These are phyloP conservation scores for Talaromyces rugulosus DNA, from an alignment of 2,329 filamentous ascomycete species.

Conservation along the genomic window DNA sequence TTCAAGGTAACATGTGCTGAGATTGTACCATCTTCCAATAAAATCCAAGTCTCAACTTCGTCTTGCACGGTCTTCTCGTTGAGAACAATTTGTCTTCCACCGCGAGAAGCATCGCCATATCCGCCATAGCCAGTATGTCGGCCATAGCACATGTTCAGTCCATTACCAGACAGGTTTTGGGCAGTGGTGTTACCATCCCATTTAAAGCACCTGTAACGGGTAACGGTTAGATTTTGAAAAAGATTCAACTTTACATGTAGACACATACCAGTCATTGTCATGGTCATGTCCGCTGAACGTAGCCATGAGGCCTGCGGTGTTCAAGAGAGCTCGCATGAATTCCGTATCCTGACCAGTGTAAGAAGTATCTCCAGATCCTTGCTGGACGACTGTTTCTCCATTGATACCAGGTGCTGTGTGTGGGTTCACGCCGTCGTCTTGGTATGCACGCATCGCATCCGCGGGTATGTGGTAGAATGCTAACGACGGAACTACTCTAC, in stretches of 20 bases:
- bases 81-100: conserved; percentile 54
- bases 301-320: conserved; percentile 52
- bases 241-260: conserved; percentile 32
- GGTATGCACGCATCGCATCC: conserved; percentile 37
- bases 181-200: conserved; percentile 27
- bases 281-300: conserved; percentile 66
- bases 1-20: conserved; percentile 55
- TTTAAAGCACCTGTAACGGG: conserved; percentile 34
- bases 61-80: conserved; percentile 37
- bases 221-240: background rate
- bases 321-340: conserved; percentile 60
- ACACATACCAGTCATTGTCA: conserved; percentile 55
- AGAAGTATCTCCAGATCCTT: conserved; percentile 4
- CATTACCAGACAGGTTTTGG: conserved; percentile 38
- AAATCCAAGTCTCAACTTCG: conserved; percentile 57
- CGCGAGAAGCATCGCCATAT: conserved; percentile 62
- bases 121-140: conserved; percentile 68
- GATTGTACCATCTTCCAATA: conserved; percentile 53
- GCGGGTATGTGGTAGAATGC: conserved; percentile 55
- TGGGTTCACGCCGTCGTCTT: conserved; percentile 37
- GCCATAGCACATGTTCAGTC: conserved; percentile 53
- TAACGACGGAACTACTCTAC: conserved; percentile 25
- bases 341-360: conserved; percentile 50
- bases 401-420: conserved; percentile 46
- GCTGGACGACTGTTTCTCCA: conserved; percentile 31